A percentile compares a stretch with the other conserved stretches of the same genome.
Conservation (phyloP, 176 grass and related monocot species). For the Pontederia crassipes region DNA sequence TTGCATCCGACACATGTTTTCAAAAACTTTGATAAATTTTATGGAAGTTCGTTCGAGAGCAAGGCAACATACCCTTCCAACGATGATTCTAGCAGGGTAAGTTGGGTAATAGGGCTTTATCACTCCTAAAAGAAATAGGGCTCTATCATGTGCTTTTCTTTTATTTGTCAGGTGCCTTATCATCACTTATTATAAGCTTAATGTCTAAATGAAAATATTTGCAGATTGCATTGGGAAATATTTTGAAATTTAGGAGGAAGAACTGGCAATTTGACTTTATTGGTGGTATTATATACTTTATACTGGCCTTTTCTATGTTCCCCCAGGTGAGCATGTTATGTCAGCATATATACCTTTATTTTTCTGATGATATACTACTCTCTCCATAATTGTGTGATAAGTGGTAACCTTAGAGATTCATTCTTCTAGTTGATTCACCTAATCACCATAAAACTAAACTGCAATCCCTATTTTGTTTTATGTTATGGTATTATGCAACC, state of each 20-base stretch:
- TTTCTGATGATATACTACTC: too few relatives aligned
- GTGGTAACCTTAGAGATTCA: too few relatives aligned
- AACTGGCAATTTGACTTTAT: constrained; percentile 99
- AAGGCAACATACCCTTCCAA: constrained; percentile 76
- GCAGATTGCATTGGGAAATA: constrained; percentile 98
- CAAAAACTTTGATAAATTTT: constrained; percentile 57
- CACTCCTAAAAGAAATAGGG: not conserved
- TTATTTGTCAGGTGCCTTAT: constrained; percentile 8
- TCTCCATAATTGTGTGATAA: too few relatives aligned
- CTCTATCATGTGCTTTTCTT: constrained; percentile 11
- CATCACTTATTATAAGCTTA: not conserved
- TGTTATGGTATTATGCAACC: too few relatives aligned
- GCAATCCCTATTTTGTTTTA: too few relatives aligned
- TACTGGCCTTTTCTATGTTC: constrained; percentile 97
- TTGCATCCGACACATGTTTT: constrained; percentile 97
- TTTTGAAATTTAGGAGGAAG: constrained; percentile 90
- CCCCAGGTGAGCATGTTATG: constrained; percentile 57
- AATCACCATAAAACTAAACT: too few relatives aligned
- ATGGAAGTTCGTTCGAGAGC: constrained; percentile 74
- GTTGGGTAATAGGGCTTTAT: constrained; percentile 11
- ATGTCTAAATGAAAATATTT: not conserved
- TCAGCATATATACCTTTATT: too few relatives aligned
- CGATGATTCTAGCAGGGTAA: constrained; percentile 86
- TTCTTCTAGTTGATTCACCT: too few relatives aligned
- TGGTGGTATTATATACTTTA: constrained; percentile 88